Evolutionary conservation across 1,284 basidiomycete genomes (phyloP).

Genomic region (Puccinia hordei): DNA sequence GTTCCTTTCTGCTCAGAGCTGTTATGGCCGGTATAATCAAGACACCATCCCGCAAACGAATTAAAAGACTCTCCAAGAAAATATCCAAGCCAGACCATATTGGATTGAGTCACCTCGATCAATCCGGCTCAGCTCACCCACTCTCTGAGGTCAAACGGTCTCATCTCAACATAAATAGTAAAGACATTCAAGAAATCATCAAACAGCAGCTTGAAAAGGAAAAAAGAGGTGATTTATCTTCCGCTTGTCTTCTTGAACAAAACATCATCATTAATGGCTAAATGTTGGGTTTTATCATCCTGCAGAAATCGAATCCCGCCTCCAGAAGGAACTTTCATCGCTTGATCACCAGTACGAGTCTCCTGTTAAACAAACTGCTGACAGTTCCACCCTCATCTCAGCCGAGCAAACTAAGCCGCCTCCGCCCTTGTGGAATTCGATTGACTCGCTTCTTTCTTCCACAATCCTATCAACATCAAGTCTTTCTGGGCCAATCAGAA

Average conservation of each 20-base stretch:
- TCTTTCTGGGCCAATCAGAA: not conserved
- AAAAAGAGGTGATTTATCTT: not conserved
- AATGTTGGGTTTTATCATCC: not conserved
- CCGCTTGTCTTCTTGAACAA: not conserved
- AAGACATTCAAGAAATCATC: constrained; percentile 29
- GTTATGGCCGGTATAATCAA: constrained; percentile 50
- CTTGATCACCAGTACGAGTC: constrained; percentile 37
- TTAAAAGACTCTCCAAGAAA: constrained; percentile 35
- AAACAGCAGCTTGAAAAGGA: constrained; percentile 30
- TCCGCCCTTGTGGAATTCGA: not conserved
- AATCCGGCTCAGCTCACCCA: constrained; percentile 1
- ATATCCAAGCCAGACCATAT: constrained; percentile 25
- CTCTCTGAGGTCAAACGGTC: constrained; percentile 26
- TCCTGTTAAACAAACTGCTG: constrained; percentile 19
- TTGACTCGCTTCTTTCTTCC: not conserved
- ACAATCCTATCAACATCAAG: not conserved
- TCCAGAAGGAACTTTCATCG: constrained; percentile 23
- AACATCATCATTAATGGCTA: not conserved
- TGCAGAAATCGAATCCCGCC: constrained; percentile 19
- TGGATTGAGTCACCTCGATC: not conserved
- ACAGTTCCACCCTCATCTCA: not conserved
- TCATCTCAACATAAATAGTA: constrained; percentile 31
- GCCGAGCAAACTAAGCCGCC: not conserved
- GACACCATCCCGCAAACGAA: constrained; percentile 45
- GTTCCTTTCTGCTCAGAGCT: constrained; percentile 15